Conservation (phyloP, 257 asterid species). For the Paraleonurus japonicus region DNA sequence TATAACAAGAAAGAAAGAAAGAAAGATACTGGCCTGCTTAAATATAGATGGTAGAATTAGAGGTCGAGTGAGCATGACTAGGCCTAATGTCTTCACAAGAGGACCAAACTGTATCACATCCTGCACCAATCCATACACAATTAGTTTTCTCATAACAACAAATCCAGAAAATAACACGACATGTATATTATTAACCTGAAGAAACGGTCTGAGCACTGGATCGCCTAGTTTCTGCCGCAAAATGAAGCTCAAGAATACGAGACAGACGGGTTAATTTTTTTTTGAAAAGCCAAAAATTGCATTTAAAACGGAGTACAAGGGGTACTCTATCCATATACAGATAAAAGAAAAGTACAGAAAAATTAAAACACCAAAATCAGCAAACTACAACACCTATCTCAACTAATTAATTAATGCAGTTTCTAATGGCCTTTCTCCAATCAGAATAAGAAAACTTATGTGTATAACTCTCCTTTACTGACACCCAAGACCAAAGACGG, state of each 20-base stretch:
- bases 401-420: no score
- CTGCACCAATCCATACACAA: conserved; percentile 33
- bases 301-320: no score
- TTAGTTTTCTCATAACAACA: conserved; percentile 1
- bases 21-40: no score
- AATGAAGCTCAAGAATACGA: background rate
- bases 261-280: background rate
- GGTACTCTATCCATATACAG: no score
- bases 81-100: conserved; percentile 82
- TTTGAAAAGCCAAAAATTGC: no score
- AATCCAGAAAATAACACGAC: background rate
- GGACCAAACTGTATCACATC: conserved; percentile 97
- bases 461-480: no score
- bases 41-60: conserved; percentile 76
- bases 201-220: conserved; percentile 95
- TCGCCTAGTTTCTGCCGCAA: conserved; percentile 74
- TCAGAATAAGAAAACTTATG: no score
- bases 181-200: conserved; percentile 57
- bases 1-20: background rate
- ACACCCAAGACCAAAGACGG: no score
- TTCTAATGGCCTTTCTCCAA: no score
- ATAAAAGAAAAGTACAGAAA: no score
- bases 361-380: no score
- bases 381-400: no score
- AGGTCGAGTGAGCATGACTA: conserved; percentile 71